Evolutionary conservation across 2,329 filamentous ascomycete genomes (phyloP), one percentile per base, ranked within the genome.

Genomic region (Beauveria bassiana): DNA sequence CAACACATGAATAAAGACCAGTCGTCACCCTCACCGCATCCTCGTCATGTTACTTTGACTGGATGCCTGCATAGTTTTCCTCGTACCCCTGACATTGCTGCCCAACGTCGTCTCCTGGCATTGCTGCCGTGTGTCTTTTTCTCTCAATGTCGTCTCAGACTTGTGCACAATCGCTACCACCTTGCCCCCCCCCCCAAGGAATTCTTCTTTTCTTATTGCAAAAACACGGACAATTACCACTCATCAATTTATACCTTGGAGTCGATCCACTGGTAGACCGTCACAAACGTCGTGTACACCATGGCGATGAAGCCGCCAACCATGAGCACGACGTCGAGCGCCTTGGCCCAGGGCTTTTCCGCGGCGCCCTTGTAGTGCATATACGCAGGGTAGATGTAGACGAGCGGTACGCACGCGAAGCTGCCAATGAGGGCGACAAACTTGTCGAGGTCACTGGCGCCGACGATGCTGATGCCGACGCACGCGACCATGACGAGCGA

Each of bases 381-480:
- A 64, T 81, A 86, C 0, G 89, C 82, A 49, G 89, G 88, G 69
- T 91, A 91, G 62, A 91, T 88, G 72, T 91, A 91, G 12, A 91
- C 88, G 65, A 91, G 73, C 16, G 88, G 88, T 59, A 91, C 86
- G 66, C 88, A 91, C 2, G 88, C 88, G 68, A 89, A 85, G 43
- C 83, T 86, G 14, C 88, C 88, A 65, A 91, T 90, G 52, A 91
- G 74, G 0, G 88, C 85, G 14, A 91, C 88, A 66, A 91, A 91
- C 64, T 87, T 86, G 72, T 91, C 88, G 64, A 91, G 75, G 70
- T 90, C 86, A 47, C 81, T 85, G 0, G 87, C 86, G 18, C 88
- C 88, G 1, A 84, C 66, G 14, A 88, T 83, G 18, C 86, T 80
- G 49, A 91, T 77, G 22, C 77, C 76, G 9, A 84, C 84, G 65